Conservation (phyloP, 257 asterid species). For the Primulina eburnea region DNA sequence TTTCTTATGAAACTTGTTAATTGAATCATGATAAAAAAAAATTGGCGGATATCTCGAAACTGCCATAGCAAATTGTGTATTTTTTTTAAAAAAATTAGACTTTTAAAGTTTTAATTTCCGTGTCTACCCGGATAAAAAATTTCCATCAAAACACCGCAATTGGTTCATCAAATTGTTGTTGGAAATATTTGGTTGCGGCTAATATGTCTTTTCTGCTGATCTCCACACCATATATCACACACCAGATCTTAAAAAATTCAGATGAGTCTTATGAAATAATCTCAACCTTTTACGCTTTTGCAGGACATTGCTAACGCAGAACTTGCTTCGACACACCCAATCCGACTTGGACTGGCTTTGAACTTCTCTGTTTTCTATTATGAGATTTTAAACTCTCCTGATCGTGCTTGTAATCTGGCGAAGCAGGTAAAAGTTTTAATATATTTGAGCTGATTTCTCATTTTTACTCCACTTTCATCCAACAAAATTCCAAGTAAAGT, state of each 20-base stretch:
- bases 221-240: not conserved
- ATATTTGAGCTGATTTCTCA: not conserved
- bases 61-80: not conserved
- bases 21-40: not conserved
- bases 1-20: too few relatives aligned
- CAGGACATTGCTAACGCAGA: conserved; percentile 81
- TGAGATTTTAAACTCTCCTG: conserved; percentile 83
- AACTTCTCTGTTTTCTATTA: conserved; percentile 89
- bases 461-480: not conserved
- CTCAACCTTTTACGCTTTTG: conserved; percentile 9
- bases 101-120: not conserved
- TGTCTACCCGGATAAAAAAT: not conserved
- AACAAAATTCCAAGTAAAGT: not conserved
- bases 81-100: too few relatives aligned
- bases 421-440: conserved; percentile 48
- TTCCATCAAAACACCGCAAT: not conserved
- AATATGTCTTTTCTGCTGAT: not conserved
- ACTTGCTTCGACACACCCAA: conserved; percentile 85
- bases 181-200: not conserved
- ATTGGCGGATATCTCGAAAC: not conserved
- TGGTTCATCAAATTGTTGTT: not conserved
- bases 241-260: not conserved
- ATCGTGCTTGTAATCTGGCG: conserved; percentile 84
- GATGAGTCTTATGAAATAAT: not conserved
- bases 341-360: conserved; percentile 82